phyloP scores from a whole-genome alignment of 495 filamentous ascomycete genomes.

The Penicillium canariense region DNA sequence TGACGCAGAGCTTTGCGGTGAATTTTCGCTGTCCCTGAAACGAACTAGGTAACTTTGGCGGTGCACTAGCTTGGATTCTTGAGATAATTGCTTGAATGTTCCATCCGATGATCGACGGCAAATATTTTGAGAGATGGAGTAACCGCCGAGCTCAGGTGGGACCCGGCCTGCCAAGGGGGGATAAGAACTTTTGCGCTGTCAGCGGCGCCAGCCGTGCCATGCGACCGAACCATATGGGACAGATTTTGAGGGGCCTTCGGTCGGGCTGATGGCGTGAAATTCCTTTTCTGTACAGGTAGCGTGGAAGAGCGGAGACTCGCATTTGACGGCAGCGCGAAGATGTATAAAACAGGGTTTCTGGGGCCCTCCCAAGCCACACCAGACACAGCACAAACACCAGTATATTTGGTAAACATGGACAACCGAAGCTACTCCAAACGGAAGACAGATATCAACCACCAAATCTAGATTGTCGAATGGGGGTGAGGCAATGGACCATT shows the following conservation, averaged over 20 bases:
- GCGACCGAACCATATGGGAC: conserved; percentile 5
- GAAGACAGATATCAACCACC: too few relatives aligned
- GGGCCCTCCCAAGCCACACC: too few relatives aligned
- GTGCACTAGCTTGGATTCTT: too few relatives aligned
- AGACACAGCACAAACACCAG: too few relatives aligned
- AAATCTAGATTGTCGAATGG: too few relatives aligned
- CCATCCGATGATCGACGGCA: conserved; percentile 3
- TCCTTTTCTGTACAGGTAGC: background rate
- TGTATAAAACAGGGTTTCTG: too few relatives aligned
- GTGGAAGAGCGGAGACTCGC: too few relatives aligned
- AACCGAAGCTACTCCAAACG: too few relatives aligned
- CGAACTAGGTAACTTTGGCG: too few relatives aligned
- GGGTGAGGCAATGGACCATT: too few relatives aligned
- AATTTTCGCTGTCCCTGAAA: background rate
- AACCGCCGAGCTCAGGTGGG: background rate
- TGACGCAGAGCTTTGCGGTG: conserved; percentile 3
- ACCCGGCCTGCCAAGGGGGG: conserved; percentile 10
- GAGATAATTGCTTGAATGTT: background rate
- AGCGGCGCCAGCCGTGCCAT: conserved; percentile 9
- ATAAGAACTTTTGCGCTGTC: conserved; percentile 14
- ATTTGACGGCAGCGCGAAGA: too few relatives aligned
- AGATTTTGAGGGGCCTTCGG: background rate
- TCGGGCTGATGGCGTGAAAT: background rate
- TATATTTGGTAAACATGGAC: too few relatives aligned
- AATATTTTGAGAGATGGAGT: background rate